A percentile compares a stretch with the other conserved stretches of the same genome.
Conservation (phyloP, 83 land plant species). For the Picea abies region DNA sequence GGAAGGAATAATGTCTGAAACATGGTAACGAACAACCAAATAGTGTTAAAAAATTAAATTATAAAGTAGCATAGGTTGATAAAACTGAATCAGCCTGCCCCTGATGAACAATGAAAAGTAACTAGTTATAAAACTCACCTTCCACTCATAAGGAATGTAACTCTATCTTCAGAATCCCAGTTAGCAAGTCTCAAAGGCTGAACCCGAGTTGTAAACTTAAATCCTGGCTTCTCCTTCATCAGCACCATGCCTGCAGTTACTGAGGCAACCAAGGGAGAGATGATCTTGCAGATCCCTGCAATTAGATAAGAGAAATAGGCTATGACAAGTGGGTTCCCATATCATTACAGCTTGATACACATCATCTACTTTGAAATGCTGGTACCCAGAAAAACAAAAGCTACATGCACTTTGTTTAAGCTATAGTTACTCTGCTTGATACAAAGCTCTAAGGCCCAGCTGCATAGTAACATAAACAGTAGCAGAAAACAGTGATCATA, state of each 20-base stretch:
- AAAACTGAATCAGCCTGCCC: neutral
- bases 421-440: too few species aligned
- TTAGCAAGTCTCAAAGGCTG: slow-evolving; percentile 88
- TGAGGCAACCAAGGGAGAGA: slow-evolving; percentile 78
- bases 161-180: slow-evolving; percentile 77
- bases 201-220: slow-evolving; percentile 84
- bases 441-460: too few species aligned
- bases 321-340: neutral
- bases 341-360: too few species aligned
- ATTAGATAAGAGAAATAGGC: neutral
- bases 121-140: slow-evolving; percentile 40
- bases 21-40: neutral
- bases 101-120: neutral
- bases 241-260: slow-evolving; percentile 93
- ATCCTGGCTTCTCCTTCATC: slow-evolving; percentile 81
- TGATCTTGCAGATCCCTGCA: slow-evolving; percentile 91
- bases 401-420: too few species aligned
- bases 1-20: slow-evolving; percentile 80
- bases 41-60: neutral
- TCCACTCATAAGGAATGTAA: slow-evolving; percentile 87
- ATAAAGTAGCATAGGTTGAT: neutral
- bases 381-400: too few species aligned
- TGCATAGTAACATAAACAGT: too few species aligned
- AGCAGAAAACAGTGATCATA: too few species aligned
- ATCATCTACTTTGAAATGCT: too few species aligned